Conservation (phyloP, 192 early-diverging fungal species). For the Umbelopsis sp. region DNA sequence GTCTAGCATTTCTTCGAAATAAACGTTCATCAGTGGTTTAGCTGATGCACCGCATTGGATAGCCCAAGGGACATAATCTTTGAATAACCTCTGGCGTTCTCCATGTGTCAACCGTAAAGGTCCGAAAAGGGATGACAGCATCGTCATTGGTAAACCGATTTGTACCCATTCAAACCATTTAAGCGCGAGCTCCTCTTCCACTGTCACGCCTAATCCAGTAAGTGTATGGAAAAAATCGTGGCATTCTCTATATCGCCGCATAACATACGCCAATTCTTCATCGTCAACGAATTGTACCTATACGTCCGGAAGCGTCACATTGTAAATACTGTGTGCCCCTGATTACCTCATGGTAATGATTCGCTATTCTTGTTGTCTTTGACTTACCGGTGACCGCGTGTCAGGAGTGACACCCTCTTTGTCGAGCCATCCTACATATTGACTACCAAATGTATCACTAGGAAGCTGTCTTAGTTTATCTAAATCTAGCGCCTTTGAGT, state of each 20-base stretch:
- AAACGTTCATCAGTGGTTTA: slow-evolving; percentile 84
- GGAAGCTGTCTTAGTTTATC: slow-evolving; percentile 59
- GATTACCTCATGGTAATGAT: background rate
- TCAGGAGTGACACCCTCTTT: slow-evolving; percentile 80
- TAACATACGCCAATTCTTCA: slow-evolving; percentile 91
- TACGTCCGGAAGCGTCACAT: background rate
- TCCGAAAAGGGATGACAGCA: slow-evolving; percentile 82
- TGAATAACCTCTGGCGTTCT: slow-evolving; percentile 68
- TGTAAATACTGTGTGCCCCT: background rate
- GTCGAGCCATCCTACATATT: slow-evolving; percentile 85
- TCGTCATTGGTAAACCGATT: slow-evolving; percentile 86
- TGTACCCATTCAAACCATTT: slow-evolving; percentile 96
- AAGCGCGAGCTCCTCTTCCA: slow-evolving; percentile 90
- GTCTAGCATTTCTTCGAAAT: slow-evolving; percentile 86
- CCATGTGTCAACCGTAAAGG: slow-evolving; percentile 65
- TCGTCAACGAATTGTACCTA: slow-evolving; percentile 88
- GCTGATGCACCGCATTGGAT: slow-evolving; percentile 76
- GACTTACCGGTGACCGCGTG: slow-evolving; percentile 69
- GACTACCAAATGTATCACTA: slow-evolving; percentile 79
- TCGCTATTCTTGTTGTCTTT: background rate
- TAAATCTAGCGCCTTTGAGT: slow-evolving; percentile 69
- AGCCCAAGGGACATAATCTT: slow-evolving; percentile 89
- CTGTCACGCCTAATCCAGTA: slow-evolving; percentile 76
- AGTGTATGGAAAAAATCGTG: slow-evolving; percentile 95
- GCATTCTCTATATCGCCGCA: slow-evolving; percentile 90